Conservation (phyloP, 176 grass and related monocot genomes). For the Paspalum notatum region DNA sequence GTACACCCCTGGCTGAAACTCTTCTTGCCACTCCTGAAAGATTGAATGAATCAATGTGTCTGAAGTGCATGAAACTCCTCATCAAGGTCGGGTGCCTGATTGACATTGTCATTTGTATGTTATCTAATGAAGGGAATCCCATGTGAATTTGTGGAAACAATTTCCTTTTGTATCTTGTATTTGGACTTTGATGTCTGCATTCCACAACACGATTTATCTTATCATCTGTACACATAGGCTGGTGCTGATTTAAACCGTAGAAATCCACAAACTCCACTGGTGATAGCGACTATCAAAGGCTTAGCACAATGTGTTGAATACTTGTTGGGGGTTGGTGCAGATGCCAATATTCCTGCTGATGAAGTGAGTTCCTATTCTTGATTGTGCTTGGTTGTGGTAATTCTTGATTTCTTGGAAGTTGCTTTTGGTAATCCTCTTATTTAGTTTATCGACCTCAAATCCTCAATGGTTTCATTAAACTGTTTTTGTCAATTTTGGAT, state of each 20-base stretch:
- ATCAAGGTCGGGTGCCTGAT: slow-evolving; percentile 17
- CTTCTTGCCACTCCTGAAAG: slow-evolving; percentile 35
- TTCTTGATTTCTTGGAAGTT: not conserved
- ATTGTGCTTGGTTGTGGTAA: not conserved
- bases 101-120: slow-evolving; percentile 2
- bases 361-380: slow-evolving; percentile 24
- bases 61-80: slow-evolving; percentile 46
- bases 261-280: slow-evolving; percentile 43
- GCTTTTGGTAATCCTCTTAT: no score
- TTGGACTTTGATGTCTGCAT: not conserved
- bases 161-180: not conserved
- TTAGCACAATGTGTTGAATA: slow-evolving; percentile 42
- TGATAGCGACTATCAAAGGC: slow-evolving; percentile 35
- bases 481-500: not conserved
- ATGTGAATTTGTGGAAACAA: not conserved
- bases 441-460: not conserved
- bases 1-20: slow-evolving; percentile 33
- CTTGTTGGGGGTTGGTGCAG: slow-evolving; percentile 41
- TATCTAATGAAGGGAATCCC: not conserved
- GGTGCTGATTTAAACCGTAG: slow-evolving; percentile 48
- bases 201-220: not conserved
- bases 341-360: slow-evolving; percentile 42
- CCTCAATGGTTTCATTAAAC: no score
- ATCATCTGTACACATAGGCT: slow-evolving; percentile 12
- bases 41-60: slow-evolving; percentile 22